Evolutionary conservation across 2,329 filamentous ascomycete genomes (phyloP), one percentile per base, ranked within the genome.

Genomic region (Colletotrichum sp.): DNA sequence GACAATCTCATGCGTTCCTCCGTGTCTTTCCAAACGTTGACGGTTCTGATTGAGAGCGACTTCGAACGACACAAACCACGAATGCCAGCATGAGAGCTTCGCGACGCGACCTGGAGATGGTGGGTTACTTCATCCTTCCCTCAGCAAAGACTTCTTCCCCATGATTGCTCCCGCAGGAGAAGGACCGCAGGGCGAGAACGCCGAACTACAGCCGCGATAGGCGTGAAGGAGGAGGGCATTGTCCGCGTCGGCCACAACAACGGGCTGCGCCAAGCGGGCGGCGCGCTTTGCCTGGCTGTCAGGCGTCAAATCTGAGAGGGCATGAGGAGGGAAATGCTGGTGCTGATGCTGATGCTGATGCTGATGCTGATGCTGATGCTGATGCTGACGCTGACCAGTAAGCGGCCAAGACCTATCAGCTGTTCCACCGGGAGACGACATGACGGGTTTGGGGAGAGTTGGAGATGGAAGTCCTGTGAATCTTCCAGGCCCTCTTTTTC

Each of bases 401-500:
- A 60, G 36, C 63, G 32, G 21, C 64, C 28, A 18, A 67, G 63
- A 32, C 26, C 43, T 34, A 30, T 67, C 65, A 57, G 12, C 26
- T 57, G 43, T 67, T 7, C 69, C 61, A 60, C 69, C 15, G 32
- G 43, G 28, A 64, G 15, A 7, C 32, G 3, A 58, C 3, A 30
- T 28, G 24, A 52, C 55, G 26, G 55, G 55, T 58, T 34, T 55
- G 52, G 12, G 43, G 43, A 36, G 30, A 68, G 12, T 60, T 69
- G 66, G 66, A 60, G 66, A 69, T 3, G 28, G 43, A 34, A 67
- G 13, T 15, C 15, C 18, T 16, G 43, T 60, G 21, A 55, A 21
- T 18, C 18, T 67, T 36, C 34, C 13, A 70, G 58, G 34, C 38
- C 71, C 66, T 70, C 66, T 70, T 70, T 74, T 74, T 66, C 71